Evolutionary conservation across 148 eudicot genomes (phyloP), one percentile per base, ranked within the genome.

Genomic region (Cornus kousa): DNA sequence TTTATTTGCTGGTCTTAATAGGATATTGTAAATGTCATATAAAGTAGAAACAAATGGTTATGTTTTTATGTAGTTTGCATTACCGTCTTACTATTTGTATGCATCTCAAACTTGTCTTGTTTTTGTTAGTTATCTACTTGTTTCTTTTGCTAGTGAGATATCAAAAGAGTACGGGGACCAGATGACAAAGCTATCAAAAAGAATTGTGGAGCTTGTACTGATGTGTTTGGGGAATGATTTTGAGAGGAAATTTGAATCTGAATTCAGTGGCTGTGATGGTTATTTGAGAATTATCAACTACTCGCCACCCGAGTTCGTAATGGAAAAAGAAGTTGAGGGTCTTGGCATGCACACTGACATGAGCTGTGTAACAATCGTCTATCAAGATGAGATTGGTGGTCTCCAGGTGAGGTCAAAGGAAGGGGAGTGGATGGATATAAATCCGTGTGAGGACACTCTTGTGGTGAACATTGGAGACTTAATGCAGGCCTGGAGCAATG

Each of bases 401-500:
- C 92, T 92, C 57, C 97, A 92, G 75, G 92, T 92, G 75, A 92
- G 87, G 62, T 92, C 97, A 11, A 89, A 85, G 77, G 89, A 89
- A 69, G 94, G 92, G 2, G 74, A 87, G 11, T 92, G 94, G 94
- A 82, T 90, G 88, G 83, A 92, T 74, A 83, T 92, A 33, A 83
- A 71, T 48, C 91, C 94, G 53, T 80, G 87, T 32, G 86, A 90
- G 66, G 89, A 85, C 37, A 77, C 89, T 19, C 84, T 92, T 33
- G 83, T 92, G 22, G 91, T 92, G 60, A 92, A 92, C 84, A 68
- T 92, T 62, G 97, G 97, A 14, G 97, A 92, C 57, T 84, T 92
- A 84, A 78, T 90, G 81, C 92, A 92, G 81, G 94, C 94, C 31
- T 92, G 97, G 97, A 92, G 92, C 78, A 92, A 92, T 77, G 92